phyloP scores from a whole-genome alignment of 768 basidiomycete genomes.

The Piloderma croceum region DNA sequence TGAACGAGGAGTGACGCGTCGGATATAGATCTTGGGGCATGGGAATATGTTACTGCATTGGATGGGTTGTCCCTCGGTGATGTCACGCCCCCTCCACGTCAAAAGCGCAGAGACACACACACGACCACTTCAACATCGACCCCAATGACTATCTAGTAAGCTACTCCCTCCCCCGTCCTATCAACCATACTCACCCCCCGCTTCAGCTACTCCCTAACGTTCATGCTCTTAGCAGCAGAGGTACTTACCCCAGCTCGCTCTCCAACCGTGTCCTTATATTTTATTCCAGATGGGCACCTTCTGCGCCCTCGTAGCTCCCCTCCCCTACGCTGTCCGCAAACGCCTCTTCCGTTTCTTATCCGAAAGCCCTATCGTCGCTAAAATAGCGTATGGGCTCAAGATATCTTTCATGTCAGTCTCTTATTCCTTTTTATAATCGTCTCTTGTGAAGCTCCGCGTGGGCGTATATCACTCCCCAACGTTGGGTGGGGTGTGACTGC shows the following conservation, averaged over 20 bases:
- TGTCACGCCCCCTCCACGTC: too few relatives aligned
- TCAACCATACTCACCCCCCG: slow-evolving; percentile 5
- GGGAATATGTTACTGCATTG: too few relatives aligned
- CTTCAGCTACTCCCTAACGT: slow-evolving; percentile 73
- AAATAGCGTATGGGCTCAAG: slow-evolving; percentile 86
- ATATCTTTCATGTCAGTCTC: slow-evolving; percentile 83
- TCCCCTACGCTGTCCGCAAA: slow-evolving; percentile 75
- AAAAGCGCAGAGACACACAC: too few relatives aligned
- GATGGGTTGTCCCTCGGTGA: too few relatives aligned
- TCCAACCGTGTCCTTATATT: slow-evolving; percentile 1
- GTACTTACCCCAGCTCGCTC: slow-evolving; percentile 19
- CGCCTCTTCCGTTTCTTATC: slow-evolving; percentile 66
- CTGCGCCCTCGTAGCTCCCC: slow-evolving; percentile 74
- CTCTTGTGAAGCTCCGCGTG: too few relatives aligned
- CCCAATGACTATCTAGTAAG: slow-evolving; percentile 49
- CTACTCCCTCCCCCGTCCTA: not conserved
- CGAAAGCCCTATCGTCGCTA: slow-evolving; percentile 66
- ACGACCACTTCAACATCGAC: not conserved
- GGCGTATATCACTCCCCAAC: too few relatives aligned
- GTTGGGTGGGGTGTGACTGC: too few relatives aligned
- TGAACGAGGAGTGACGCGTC: too few relatives aligned
- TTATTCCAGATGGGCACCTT: slow-evolving; percentile 68
- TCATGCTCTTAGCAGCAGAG: slow-evolving; percentile 75
- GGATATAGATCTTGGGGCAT: too few relatives aligned
- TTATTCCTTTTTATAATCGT: slow-evolving; percentile 8